These are phyloP conservation scores for Penicillium sumatraense DNA, from an alignment of 2,329 filamentous ascomycete species.

Conservation along the genomic window DNA sequence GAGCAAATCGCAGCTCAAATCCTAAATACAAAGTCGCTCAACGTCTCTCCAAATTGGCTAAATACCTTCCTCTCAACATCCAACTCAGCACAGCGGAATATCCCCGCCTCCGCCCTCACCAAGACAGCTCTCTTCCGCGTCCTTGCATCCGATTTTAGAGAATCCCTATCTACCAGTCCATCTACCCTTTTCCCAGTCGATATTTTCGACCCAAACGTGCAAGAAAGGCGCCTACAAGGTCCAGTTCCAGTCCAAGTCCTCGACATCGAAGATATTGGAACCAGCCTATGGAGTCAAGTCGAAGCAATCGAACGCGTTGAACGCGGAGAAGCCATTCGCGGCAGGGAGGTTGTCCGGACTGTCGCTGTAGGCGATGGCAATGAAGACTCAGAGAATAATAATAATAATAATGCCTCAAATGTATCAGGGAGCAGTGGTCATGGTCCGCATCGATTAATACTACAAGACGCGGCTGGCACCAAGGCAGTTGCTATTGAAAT, in stretches of 20 bases:
- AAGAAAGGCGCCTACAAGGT: constrained; percentile 61
- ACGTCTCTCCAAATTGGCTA: constrained; percentile 66
- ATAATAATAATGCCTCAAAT: constrained; percentile 18
- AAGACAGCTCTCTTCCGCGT: constrained; percentile 82
- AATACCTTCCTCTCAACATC: constrained; percentile 63
- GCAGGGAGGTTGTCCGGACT: constrained; percentile 80
- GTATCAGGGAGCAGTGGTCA: constrained; percentile 24
- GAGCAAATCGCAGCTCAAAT: constrained; percentile 56
- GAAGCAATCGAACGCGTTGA: constrained; percentile 67
- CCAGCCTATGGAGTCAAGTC: constrained; percentile 83
- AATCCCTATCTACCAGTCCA: constrained; percentile 56
- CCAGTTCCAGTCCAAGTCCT: constrained; percentile 80
- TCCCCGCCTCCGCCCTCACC: constrained; percentile 71
- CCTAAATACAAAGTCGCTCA: constrained; percentile 59
- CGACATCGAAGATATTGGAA: constrained; percentile 81
- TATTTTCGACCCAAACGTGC: constrained; percentile 57
- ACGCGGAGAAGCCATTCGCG: constrained; percentile 58
- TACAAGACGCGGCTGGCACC: constrained; percentile 78
- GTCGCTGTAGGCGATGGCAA: constrained; percentile 58
- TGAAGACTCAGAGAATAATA: constrained; percentile 36
- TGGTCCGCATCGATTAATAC: constrained; percentile 76
- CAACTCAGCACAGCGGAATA: constrained; percentile 53
- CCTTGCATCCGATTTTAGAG: constrained; percentile 75
- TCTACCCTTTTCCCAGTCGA: constrained; percentile 59
- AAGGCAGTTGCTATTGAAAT: constrained; percentile 76